Conservation (phyloP, 768 basidiomycete species). For the Auriscalpium vulgare region DNA sequence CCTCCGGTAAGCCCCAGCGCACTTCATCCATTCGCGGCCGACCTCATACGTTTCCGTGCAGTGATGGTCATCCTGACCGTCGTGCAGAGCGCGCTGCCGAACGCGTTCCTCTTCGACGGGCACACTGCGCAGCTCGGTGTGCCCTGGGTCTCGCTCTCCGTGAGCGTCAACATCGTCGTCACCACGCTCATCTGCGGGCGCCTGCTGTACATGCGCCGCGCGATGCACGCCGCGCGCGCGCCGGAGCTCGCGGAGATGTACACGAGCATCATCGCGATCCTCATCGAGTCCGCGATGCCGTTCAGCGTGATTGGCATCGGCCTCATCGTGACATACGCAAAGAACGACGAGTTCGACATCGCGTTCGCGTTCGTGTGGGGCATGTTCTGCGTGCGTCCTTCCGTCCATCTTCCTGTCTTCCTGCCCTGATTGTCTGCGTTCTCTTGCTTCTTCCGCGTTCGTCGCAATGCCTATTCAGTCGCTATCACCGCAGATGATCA, state of each 20-base stretch:
- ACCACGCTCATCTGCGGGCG: conserved; percentile 34
- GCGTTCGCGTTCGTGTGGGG: conserved; percentile 35
- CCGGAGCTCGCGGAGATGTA: conserved; percentile 27
- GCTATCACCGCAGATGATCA: conserved; percentile 27
- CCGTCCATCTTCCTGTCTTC: background rate
- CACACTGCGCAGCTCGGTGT: conserved; percentile 30
- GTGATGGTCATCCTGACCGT: conserved; percentile 34
- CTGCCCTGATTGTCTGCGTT: background rate
- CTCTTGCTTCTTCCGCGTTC: background rate
- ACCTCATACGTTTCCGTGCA: conserved; percentile 6
- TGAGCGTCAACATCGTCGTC: conserved; percentile 34
- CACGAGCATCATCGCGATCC: conserved; percentile 29
- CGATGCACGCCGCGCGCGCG: conserved; percentile 23
- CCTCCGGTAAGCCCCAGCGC: conserved; percentile 13
- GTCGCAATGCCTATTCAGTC: conserved; percentile 16
- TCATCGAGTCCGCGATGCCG: conserved; percentile 34
- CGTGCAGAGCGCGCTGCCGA: conserved; percentile 30
- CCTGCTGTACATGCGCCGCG: conserved; percentile 25
- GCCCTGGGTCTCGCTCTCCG: conserved; percentile 33
- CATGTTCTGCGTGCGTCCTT: conserved; percentile 30
- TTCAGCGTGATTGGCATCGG: conserved; percentile 32
- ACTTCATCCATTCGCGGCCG: background rate
- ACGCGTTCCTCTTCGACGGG: conserved; percentile 33
- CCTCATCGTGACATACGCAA: conserved; percentile 32
- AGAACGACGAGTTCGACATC: conserved; percentile 25